These are phyloP conservation scores for Miscanthus lutarioriparius DNA, from an alignment of 176 grass and related monocot species.

Conservation along the genomic window DNA sequence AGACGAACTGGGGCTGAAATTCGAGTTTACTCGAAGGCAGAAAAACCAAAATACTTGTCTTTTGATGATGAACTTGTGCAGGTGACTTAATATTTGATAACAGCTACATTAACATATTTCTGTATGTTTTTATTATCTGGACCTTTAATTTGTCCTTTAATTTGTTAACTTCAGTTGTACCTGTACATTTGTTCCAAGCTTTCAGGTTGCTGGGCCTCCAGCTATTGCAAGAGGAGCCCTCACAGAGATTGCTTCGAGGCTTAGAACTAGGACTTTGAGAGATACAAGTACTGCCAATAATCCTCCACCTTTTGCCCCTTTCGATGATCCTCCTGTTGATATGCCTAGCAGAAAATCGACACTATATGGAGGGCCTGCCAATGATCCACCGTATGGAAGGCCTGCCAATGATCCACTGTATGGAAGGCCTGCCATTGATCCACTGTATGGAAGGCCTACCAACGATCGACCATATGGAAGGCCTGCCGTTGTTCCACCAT, in stretches of 20 bases:
- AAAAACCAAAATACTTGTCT: slow-evolving; percentile 86
- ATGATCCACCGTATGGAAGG: slow-evolving; percentile 40
- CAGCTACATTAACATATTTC: slow-evolving; percentile 24
- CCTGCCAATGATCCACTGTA: slow-evolving; percentile 24
- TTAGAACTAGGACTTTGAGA: slow-evolving; percentile 73
- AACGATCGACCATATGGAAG: slow-evolving; percentile 18
- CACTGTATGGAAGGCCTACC: slow-evolving; percentile 10
- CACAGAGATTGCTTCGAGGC: slow-evolving; percentile 73
- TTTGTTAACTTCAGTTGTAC: slow-evolving; percentile 44
- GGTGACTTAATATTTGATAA: slow-evolving; percentile 56
- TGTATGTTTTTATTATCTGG: slow-evolving; percentile 30
- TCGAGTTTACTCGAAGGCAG: slow-evolving; percentile 85
- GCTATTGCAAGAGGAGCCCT: slow-evolving; percentile 57
- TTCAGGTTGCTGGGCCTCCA: slow-evolving; percentile 66
- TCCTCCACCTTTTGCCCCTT: slow-evolving; percentile 43
- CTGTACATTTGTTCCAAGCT: slow-evolving; percentile 47
- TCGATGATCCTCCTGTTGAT: slow-evolving; percentile 48
- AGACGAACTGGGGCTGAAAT: slow-evolving; percentile 85
- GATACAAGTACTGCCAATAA: slow-evolving; percentile 44
- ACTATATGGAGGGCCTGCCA: slow-evolving; percentile 34
- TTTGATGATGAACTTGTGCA: slow-evolving; percentile 91
- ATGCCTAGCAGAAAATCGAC: slow-evolving; percentile 50
- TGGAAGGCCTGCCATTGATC: slow-evolving; percentile 21
- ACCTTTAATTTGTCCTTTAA: no score
- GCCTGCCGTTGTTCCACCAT: not conserved